Percentiles rank a stretch among this genome's conserved stretches.
Conservation (phyloP, 768 basidiomycete species). For the Inosperma sp. region DNA sequence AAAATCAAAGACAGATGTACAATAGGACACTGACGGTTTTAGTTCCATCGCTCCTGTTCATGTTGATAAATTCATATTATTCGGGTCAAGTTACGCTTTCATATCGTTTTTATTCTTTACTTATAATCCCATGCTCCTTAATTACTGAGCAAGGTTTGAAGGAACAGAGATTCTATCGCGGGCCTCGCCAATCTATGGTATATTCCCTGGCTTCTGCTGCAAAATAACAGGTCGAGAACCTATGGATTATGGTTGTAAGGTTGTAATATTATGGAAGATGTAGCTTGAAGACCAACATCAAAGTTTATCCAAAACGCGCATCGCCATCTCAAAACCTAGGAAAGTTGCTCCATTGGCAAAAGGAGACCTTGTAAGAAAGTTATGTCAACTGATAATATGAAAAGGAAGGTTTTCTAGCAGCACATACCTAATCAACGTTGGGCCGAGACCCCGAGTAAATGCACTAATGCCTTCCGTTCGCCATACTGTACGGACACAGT, state of each 20-base stretch:
- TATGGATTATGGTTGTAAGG: too few relatives aligned
- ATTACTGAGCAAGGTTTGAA: not conserved
- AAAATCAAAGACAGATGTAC: conserved; percentile 4
- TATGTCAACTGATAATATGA: not conserved
- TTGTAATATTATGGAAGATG: not conserved
- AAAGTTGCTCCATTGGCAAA: conserved; percentile 98
- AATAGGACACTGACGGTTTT: not conserved
- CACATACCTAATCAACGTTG: conserved; percentile 82
- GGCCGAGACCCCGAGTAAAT: conserved; percentile 87
- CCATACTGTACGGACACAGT: conserved; percentile 83
- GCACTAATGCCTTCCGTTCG: conserved; percentile 76
- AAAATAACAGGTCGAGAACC: too few relatives aligned
- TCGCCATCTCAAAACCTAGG: conserved; percentile 92
- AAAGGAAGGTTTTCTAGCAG: conserved; percentile 8
- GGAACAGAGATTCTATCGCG: not conserved
- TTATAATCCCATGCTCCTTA: not conserved
- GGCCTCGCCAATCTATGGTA: too few relatives aligned
- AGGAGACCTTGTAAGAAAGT: conserved; percentile 59
- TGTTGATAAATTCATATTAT: too few relatives aligned
- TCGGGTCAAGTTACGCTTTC: not conserved
- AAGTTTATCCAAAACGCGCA: conserved; percentile 53
- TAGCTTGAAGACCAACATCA: conserved; percentile 9
- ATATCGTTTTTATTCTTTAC: conserved; percentile 3
- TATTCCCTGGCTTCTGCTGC: too few relatives aligned
- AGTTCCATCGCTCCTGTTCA: not conserved